phyloP scores from a whole-genome alignment of 164 flowering plant genomes.

The Vitis rotundifolia region DNA sequence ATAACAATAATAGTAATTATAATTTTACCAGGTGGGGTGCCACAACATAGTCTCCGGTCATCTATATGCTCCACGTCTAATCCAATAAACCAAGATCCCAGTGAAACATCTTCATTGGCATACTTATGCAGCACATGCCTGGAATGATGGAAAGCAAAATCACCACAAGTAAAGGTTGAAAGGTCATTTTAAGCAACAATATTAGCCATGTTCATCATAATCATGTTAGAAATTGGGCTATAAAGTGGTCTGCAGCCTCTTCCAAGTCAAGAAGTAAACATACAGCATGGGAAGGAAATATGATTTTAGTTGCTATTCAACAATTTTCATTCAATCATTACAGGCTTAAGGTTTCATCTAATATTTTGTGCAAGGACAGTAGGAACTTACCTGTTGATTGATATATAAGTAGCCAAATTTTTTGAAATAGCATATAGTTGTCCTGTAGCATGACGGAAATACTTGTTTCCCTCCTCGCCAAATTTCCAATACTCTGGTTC shows the following conservation, averaged over 20 bases:
- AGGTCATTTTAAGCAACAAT: not conserved
- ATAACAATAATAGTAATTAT: not conserved
- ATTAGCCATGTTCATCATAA: not conserved
- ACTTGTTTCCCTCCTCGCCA: slow-evolving; percentile 66
- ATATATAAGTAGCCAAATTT: slow-evolving; percentile 64
- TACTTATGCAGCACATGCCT: slow-evolving; percentile 82
- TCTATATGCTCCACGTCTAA: slow-evolving; percentile 82
- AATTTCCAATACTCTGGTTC: slow-evolving; percentile 85
- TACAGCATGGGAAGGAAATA: not conserved
- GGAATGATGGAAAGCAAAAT: slow-evolving; percentile 11
- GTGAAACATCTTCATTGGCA: slow-evolving; percentile 87
- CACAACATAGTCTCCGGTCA: slow-evolving; percentile 77
- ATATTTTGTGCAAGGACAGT: not conserved
- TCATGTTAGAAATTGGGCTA: not conserved
- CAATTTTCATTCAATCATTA: not conserved
- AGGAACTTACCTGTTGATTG: slow-evolving; percentile 52
- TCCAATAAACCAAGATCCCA: slow-evolving; percentile 92
- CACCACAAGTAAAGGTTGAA: not conserved
- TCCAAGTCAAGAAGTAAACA: not conserved
- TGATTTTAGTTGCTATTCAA: not conserved
- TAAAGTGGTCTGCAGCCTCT: not conserved
- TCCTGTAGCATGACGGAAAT: slow-evolving; percentile 84
- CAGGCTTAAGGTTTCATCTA: not conserved
- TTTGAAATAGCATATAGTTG: slow-evolving; percentile 73
- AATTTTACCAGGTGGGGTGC: slow-evolving; percentile 73